Conservation (phyloP, 2,329 filamentous ascomycete genomes). For the Colletotrichum godetiae region DNA sequence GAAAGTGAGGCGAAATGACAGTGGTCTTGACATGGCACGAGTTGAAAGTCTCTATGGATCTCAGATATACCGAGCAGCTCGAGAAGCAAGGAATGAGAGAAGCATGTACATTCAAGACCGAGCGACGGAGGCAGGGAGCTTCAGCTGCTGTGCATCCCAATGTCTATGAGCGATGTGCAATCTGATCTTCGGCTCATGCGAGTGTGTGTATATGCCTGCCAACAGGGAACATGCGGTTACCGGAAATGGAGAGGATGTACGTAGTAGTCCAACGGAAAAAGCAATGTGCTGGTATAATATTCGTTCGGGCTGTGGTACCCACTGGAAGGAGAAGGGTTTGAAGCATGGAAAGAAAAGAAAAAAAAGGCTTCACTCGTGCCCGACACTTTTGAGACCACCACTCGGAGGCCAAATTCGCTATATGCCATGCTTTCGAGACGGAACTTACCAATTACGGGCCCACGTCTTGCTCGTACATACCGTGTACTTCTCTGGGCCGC, state of each 20-base stretch:
- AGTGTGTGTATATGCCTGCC: not conserved
- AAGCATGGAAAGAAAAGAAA: not conserved
- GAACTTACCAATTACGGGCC: not conserved
- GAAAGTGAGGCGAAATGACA: conserved; percentile 4
- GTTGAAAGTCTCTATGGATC: not conserved
- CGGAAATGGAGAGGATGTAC: not conserved
- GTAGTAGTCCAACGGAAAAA: not conserved
- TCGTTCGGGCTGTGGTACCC: not conserved
- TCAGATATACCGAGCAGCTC: not conserved
- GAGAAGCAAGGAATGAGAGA: not conserved
- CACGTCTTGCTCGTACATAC: not conserved
- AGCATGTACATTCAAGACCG: not conserved
- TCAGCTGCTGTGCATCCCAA: not conserved
- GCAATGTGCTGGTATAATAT: not conserved
- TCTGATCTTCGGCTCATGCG: conserved; percentile 1
- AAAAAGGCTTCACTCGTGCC: not conserved
- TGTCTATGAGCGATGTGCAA: not conserved
- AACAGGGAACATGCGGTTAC: not conserved
- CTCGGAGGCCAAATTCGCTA: not conserved
- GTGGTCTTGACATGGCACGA: not conserved
- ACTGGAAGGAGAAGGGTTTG: not conserved
- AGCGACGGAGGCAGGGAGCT: not conserved
- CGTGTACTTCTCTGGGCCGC: not conserved
- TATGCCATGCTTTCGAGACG: not conserved
- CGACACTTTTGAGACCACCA: not conserved